Conservation (phyloP, 106 monocot species). For the Posidonia australis region DNA sequence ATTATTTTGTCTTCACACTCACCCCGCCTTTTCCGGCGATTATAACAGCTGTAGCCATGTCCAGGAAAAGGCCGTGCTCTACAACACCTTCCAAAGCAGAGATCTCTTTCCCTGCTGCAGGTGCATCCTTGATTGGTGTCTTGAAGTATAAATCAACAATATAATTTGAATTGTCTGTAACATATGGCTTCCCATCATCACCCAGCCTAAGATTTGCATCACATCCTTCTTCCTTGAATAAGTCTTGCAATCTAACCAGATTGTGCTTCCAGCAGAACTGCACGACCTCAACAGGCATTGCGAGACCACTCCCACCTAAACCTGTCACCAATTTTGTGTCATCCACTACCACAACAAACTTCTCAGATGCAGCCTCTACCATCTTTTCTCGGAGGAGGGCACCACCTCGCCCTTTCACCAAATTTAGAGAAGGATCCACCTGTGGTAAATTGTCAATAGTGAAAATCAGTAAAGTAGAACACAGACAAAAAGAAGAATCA, state of each 20-base stretch:
- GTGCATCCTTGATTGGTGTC: slow-evolving; percentile 71
- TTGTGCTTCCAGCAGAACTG: slow-evolving; percentile 99
- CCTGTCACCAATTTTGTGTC: slow-evolving; percentile 87
- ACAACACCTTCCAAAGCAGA: slow-evolving; percentile 85
- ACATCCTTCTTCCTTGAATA: slow-evolving; percentile 76
- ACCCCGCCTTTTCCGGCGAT: slow-evolving; percentile 85
- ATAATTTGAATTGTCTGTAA: slow-evolving; percentile 93
- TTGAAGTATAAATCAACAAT: slow-evolving; percentile 91
- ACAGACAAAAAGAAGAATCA: not conserved
- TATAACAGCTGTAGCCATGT: slow-evolving; percentile 86
- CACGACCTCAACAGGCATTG: slow-evolving; percentile 98
- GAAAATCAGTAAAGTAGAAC: not conserved
- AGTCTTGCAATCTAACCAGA: slow-evolving; percentile 58
- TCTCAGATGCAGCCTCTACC: slow-evolving; percentile 93
- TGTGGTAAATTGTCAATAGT: not conserved
- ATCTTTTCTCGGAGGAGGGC: slow-evolving; percentile 96
- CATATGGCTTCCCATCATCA: slow-evolving; percentile 63
- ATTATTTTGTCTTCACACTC: slow-evolving; percentile 54
- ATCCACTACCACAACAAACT: slow-evolving; percentile 80
- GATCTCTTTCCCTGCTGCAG: slow-evolving; percentile 70
- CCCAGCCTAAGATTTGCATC: slow-evolving; percentile 88
- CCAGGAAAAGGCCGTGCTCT: slow-evolving; percentile 84
- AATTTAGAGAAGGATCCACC: slow-evolving; percentile 86
- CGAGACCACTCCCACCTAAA: slow-evolving; percentile 84
- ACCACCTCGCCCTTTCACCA: slow-evolving; percentile 94